Base-by-base conservation (phyloP, 2,329 filamentous ascomycete species). In the Ceratocystis harringtonii region DNA sequence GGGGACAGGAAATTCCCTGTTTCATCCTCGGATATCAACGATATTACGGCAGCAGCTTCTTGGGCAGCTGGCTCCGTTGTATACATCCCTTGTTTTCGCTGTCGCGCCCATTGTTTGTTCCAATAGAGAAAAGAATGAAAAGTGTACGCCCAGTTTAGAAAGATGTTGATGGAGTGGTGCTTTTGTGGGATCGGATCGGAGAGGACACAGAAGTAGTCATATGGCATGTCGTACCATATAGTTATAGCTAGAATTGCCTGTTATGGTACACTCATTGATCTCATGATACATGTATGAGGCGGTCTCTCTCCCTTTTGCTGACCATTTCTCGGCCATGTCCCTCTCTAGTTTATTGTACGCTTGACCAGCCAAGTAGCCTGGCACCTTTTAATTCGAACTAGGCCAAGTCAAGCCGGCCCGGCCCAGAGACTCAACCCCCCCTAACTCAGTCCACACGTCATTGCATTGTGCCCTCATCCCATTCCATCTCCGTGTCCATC, bases 401-500 rank as follows among this genome's bases (percentile, higher is more conserved):
- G 6, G 8, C 12, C 48, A 10, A 52, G n/a, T 52, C 48, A 52
- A 22, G 48, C 22, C 22, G 19, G 8, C 48, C 22, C 8, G 6
- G 15, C 22, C 10, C 48, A 52, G 22, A 22, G 5, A 30, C 55
- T 36, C 6, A n/a, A 5, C 19, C 15, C 55, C 28, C 22, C 3
- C 28, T 17, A 2, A 7, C 15, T 25, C 58, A 44, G 32, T 36
- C 22, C 50, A 15, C 36, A 41, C 12, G 36, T 58, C 55, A 67
- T 25, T 65, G 63, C 60, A 67, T 60, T 7, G 66, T 62, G 15
- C 62, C 60, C 48, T 67, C 62, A 30, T 67, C 63, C 66, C 66
- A 67, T 44, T 63, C 66, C 57, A 67, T 67, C 28, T 67, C 66
- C 8, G 63, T 65, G 43, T 63, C 63, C 25, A 65, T 61, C 58